Conservation (phyloP, 2,329 filamentous ascomycete genomes). For the Neopestalotiopsis sp. region DNA sequence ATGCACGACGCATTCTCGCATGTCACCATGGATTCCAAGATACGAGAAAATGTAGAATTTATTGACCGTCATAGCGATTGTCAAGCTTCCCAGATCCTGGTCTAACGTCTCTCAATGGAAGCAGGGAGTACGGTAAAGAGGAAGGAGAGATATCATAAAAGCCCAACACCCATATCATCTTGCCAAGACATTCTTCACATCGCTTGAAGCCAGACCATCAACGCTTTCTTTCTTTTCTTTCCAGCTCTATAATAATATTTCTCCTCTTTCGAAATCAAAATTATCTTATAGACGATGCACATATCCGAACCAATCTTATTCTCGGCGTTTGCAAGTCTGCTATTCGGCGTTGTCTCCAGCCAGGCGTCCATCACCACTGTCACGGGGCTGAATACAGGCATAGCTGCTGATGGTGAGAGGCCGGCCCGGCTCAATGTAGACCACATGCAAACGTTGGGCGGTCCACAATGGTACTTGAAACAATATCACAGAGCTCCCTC, state of each 20-base stretch:
- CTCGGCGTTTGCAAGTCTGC: slow-evolving; percentile 14
- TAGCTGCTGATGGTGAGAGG: slow-evolving; percentile 40
- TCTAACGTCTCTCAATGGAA: too few relatives aligned
- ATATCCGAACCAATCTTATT: slow-evolving; percentile 10
- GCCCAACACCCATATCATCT: background rate
- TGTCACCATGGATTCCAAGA: too few relatives aligned
- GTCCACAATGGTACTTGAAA: slow-evolving; percentile 30
- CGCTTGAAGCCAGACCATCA: background rate
- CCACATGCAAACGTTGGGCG: slow-evolving; percentile 40
- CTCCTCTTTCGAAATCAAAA: background rate
- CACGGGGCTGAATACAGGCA: slow-evolving; percentile 31
- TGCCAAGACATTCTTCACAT: background rate
- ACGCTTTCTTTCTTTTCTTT: too few relatives aligned
- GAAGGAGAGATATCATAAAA: background rate
- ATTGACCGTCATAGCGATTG: too few relatives aligned
- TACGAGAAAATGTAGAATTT: too few relatives aligned
- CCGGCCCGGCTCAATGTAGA: slow-evolving; percentile 55
- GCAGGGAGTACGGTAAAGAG: background rate
- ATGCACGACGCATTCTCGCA: too few relatives aligned
- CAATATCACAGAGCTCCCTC: too few relatives aligned
- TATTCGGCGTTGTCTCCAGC: slow-evolving; percentile 11
- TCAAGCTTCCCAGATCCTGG: too few relatives aligned
- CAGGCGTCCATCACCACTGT: slow-evolving; percentile 27
- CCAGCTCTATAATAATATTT: background rate
- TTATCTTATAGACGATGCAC: background rate